Percentiles rank a stretch among this genome's conserved stretches.
These are phyloP conservation scores for Ogataea pini DNA, from an alignment of 805 yeast genomes.

Conservation along the genomic window DNA sequence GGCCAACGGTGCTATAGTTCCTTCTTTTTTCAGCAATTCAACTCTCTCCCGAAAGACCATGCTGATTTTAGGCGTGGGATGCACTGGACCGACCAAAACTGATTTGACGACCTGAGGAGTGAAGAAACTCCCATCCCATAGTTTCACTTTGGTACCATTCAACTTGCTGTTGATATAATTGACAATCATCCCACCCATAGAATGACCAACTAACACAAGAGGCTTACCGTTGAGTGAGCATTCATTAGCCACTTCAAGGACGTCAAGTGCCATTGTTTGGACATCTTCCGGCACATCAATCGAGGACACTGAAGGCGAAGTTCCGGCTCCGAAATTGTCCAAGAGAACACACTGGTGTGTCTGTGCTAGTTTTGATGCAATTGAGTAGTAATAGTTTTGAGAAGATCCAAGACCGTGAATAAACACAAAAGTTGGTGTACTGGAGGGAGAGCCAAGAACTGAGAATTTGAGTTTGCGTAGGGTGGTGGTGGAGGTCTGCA, in stretches of 20 bases:
- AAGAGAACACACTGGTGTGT: conserved; percentile 14
- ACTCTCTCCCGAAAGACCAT: conserved; percentile 10
- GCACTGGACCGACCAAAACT: conserved; percentile 17
- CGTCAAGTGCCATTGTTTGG: conserved; percentile 16
- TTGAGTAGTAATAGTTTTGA: conserved; percentile 17
- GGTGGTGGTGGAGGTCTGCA: conserved; percentile 7
- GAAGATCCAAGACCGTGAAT: conserved; percentile 22
- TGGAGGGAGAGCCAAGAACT: neutral
- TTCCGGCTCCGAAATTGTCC: conserved; percentile 18
- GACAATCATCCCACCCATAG: conserved; percentile 23
- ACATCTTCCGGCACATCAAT: conserved; percentile 1
- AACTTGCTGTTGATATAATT: conserved; percentile 13
- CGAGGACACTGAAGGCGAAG: conserved; percentile 4
- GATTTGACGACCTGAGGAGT: conserved; percentile 9
- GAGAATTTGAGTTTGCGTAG: conserved; percentile 2
- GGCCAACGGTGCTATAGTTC: conserved; percentile 6
- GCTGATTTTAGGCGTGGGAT: conserved; percentile 15
- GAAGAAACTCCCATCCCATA: conserved; percentile 7
- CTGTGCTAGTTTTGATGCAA: conserved; percentile 9
- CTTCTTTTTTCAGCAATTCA: conserved; percentile 1
- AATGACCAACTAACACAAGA: conserved; percentile 17
- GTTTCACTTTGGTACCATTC: conserved; percentile 2
- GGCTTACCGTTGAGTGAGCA: conserved; percentile 12
- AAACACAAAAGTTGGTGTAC: conserved; percentile 14
- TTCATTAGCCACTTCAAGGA: conserved; percentile 15